Base-by-base conservation (phyloP, 106 monocot genomes). In the Dendrobium chrysotoxum region DNA sequence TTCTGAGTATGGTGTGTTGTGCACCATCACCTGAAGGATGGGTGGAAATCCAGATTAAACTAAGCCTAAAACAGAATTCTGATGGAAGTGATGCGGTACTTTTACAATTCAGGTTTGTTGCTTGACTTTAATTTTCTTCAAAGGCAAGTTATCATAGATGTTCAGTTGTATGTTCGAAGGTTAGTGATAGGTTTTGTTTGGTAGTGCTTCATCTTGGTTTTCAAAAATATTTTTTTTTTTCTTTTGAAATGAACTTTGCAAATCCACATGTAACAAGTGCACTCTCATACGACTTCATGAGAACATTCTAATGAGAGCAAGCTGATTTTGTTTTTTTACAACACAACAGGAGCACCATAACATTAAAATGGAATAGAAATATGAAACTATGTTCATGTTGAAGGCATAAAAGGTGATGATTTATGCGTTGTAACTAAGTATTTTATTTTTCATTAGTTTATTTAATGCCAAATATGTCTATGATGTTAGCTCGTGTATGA, bases 1-100 rank as follows among this genome's bases (percentile, higher is more conserved):
- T 94, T 80, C 79, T 90, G 31, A 94, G 86, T 71, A 97, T 92
- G 86, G 92, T 94, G 76, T 85, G 82, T 15, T 89, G 80, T 85
- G 90, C 96, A 55, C 94, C 96, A 39, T 82, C 90, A 65, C 88
- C 88, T 18, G 85, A 90, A 47, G 93, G 96, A 78, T 97, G 96
- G 96, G 89, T 94, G 72, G 96, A 97, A 81, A 88, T 97, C 66
- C 94, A 94, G 82, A 90, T 92, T 50, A 87, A 85, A 78, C 87
- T 85, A 68, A 86, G n/a, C 80, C 71, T 85, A 42, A 90, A 91
- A 72, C 86, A 85, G 68, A 84, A 80, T 82, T 79, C 88, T 68
- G 90, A 90, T 79, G 96, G 86, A 80, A 81, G 78, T 44, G 88
- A 85, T 79, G 21, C 79, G 15, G 74, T 90, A 11, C 87, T 88